Conservation (phyloP, 2,329 filamentous ascomycete genomes). For the Exophiala sp. region DNA sequence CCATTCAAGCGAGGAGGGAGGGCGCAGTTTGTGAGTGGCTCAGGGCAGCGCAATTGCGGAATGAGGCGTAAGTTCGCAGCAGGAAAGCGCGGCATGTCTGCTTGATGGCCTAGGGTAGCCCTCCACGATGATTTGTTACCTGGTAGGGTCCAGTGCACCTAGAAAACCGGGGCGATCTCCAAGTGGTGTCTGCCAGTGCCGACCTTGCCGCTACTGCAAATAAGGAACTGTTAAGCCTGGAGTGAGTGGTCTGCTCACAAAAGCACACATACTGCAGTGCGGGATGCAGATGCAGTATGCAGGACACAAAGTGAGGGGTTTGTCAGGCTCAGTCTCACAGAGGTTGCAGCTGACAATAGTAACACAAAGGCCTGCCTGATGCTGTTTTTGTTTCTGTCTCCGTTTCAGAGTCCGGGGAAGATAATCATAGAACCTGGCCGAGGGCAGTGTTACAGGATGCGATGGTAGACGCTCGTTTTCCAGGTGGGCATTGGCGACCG, state of each 20-base stretch:
- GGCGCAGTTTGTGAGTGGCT: constrained; percentile 7
- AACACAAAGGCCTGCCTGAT: neutral
- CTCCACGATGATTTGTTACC: constrained; percentile 8
- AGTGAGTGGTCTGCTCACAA: too few relatives aligned
- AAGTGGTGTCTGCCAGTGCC: constrained; percentile 17
- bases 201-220: constrained; percentile 14
- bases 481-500: too few relatives aligned
- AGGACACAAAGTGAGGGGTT: too few relatives aligned
- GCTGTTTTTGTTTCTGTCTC: constrained; percentile 8
- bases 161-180: constrained; percentile 6
- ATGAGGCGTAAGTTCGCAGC: constrained; percentile 15
- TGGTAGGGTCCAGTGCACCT: neutral
- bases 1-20: neutral
- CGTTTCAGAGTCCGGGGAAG: neutral
- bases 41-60: constrained; percentile 6
- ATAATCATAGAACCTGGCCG: neutral
- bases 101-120: neutral
- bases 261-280: too few relatives aligned
- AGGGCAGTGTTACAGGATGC: neutral
- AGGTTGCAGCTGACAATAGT: too few relatives aligned
- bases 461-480: neutral
- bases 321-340: too few relatives aligned
- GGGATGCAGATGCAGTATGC: too few relatives aligned
- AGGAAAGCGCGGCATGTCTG: constrained; percentile 16
- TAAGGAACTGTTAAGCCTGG: neutral